Evolutionary conservation across 352 stramenopile species (phyloP).

Genomic region (Phytophthora gonapodyides): DNA sequence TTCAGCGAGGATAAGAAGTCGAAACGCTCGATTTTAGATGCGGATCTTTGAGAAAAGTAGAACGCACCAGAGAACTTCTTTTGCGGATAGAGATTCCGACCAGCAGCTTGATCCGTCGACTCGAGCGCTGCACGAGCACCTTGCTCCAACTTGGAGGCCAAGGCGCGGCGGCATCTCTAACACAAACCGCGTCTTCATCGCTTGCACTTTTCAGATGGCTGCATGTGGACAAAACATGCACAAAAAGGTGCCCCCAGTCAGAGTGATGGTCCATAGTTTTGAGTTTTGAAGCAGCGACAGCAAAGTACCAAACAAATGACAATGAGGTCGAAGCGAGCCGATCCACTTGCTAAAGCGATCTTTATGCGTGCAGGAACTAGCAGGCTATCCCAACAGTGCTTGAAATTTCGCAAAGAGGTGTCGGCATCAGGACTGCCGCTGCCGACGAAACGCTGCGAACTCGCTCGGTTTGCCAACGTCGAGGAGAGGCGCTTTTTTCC

Average conservation of each 20-base stretch:
- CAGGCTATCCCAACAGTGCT: no score
- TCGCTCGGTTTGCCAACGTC: constrained; percentile 22
- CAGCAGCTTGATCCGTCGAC: no score
- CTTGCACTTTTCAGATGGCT: constrained; percentile 7
- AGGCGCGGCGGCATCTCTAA: no score
- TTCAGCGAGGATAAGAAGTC: constrained; percentile 3
- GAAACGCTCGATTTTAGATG: constrained; percentile 11
- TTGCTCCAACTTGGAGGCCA: no score
- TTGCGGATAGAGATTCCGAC: neutral
- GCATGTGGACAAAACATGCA: constrained; percentile 24
- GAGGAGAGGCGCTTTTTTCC: constrained; percentile 8
- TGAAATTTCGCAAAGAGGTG: no score
- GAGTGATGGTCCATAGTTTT: constrained; percentile 31
- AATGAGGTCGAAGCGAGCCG: neutral
- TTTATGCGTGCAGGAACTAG: no score
- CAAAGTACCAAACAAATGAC: neutral
- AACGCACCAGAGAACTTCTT: constrained; percentile 34
- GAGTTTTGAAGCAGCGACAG: constrained; percentile 18
- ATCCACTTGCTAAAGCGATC: neutral
- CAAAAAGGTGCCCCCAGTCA: constrained; percentile 18
- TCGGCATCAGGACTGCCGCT: neutral
- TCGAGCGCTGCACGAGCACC: no score
- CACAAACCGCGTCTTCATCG: no score
- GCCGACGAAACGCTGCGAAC: constrained; percentile 24
- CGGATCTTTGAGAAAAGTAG: constrained; percentile 29